Conservation (phyloP, 2,329 filamentous ascomycete genomes). For the Endoconidiophora polonica region DNA sequence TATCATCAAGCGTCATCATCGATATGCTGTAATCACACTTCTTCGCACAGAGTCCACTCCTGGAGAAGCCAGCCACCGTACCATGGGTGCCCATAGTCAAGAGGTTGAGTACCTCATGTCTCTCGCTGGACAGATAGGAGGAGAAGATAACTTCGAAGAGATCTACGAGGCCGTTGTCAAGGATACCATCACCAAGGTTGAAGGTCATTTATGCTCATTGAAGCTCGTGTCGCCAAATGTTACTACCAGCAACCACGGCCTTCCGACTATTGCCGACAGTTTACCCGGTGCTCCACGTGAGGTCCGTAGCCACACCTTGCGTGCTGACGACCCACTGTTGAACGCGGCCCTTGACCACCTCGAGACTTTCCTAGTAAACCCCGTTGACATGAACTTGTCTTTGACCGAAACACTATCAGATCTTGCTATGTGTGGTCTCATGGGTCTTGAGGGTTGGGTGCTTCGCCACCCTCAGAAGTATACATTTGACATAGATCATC, state of each 20-base stretch:
- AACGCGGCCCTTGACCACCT: conserved; percentile 55
- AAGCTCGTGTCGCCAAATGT: conserved; percentile 47
- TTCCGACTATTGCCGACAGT: conserved; percentile 37
- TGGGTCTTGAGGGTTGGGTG: conserved; percentile 82
- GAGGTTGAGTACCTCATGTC: conserved; percentile 57
- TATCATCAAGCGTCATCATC: conserved; percentile 73
- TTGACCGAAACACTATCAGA: conserved; percentile 72
- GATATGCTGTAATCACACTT: conserved; percentile 65
- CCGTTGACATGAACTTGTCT: conserved; percentile 77
- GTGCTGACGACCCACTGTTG: conserved; percentile 43
- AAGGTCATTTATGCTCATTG: conserved; percentile 57
- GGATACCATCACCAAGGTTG: conserved; percentile 51
- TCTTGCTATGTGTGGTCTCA: conserved; percentile 67
- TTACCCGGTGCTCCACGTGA: conserved; percentile 44
- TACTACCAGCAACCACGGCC: conserved; percentile 37
- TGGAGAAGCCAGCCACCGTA: conserved; percentile 40
- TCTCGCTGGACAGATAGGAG: conserved; percentile 51
- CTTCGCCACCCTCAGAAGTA: conserved; percentile 54
- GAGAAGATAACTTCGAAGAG: conserved; percentile 53
- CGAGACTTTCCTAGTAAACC: conserved; percentile 71
- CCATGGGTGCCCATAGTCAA: conserved; percentile 55
- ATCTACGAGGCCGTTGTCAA: conserved; percentile 56
- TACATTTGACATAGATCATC: conserved; percentile 30
- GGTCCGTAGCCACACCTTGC: conserved; percentile 43
- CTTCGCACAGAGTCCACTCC: conserved; percentile 45